Evolutionary conservation across 139 green algal species (phyloP).

Genomic region (Picochlorum sp.): DNA sequence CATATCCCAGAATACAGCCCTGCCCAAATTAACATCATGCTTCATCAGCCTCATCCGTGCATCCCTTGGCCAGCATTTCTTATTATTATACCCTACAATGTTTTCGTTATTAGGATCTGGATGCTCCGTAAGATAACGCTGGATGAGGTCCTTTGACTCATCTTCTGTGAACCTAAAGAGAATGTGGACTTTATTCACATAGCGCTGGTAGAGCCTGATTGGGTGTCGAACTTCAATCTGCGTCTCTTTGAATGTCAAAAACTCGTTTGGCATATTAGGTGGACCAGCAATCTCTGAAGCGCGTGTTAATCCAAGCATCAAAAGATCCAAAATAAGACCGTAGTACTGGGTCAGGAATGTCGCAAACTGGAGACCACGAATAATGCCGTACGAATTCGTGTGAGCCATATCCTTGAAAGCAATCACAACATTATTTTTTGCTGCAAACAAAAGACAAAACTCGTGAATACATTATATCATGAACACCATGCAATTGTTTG

Average conservation of each 20-base stretch:
- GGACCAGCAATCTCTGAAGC: conserved; percentile 90
- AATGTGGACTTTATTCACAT: conserved; percentile 85
- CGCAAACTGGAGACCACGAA: conserved; percentile 96
- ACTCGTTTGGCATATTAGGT: conserved; percentile 92
- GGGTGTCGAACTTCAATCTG: conserved; percentile 85
- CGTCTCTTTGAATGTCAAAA: conserved; percentile 85
- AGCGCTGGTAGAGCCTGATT: conserved; percentile 94
- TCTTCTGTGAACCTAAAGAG: conserved; percentile 89
- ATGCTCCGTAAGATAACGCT: conserved; percentile 98
- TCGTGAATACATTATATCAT: too few relatives aligned
- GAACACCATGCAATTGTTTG: neutral
- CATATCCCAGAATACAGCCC: conserved; percentile 95
- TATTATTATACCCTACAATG: conserved; percentile 99
- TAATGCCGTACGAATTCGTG: conserved; percentile 97
- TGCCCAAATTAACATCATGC: conserved; percentile 99
- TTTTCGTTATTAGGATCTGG: conserved; percentile 99
- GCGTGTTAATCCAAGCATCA: conserved; percentile 94
- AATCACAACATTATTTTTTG: conserved; percentile 65
- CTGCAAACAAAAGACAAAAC: conserved; percentile 3
- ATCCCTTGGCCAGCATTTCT: conserved; percentile 97
- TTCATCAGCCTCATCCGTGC: conserved; percentile 99
- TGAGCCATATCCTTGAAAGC: conserved; percentile 98
- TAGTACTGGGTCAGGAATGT: conserved; percentile 96
- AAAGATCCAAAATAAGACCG: conserved; percentile 91
- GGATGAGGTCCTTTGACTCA: conserved; percentile 87